Evolutionary conservation across 768 basidiomycete species (phyloP), one percentile per base, ranked within the genome.

Genomic region (Terana coerulea): DNA sequence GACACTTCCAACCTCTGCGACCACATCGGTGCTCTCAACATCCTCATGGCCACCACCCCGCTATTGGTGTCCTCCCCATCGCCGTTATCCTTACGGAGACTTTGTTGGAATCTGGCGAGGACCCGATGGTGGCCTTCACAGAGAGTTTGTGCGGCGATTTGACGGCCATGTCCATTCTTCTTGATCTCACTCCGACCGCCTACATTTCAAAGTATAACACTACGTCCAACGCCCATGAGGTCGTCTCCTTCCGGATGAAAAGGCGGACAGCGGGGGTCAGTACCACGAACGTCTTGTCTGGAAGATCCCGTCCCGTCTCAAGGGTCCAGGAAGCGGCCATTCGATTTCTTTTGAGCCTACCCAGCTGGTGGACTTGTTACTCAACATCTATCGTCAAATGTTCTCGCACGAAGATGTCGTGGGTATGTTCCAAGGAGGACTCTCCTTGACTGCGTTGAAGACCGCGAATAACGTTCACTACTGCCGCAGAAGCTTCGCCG

Each of bases 401-500:
- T 81, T 79, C 48, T 14, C 35, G 15, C 35, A 37, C 35, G 35
- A n/a, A 37, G 15, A 37, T 19, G 5, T 37, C 35, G 7, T 5
- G 35, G 15, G 15, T 9, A 15, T n/a, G 15, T 37, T 56, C 64
- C 14, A 60, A 70, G 8, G 77, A 80, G 44, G 60, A 72, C 46
- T 8, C 55, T n/a, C 25, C 35, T 37, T 47, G 25, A 21, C 55
- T 54, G 48, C 53, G 21, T 29, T 44, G 34, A 10, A 43, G 40
- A 19, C 50, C 9, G 10, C 11, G 12, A 22, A 6, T 40, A 8
- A 29, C 39, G 15, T 72, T 21, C 77, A 77, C 53, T 82, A 84
- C 55, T 71, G 64, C 9, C 73, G 83, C 8, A 67, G 67, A 30
- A 74, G 70, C 25, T 81, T 83, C 44, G 78, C 67, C 1, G 55